Evolutionary conservation across 495 filamentous ascomycete species (phyloP), one percentile per base, ranked within the genome.

Genomic region (Annulohypoxylon maeteangense): DNA sequence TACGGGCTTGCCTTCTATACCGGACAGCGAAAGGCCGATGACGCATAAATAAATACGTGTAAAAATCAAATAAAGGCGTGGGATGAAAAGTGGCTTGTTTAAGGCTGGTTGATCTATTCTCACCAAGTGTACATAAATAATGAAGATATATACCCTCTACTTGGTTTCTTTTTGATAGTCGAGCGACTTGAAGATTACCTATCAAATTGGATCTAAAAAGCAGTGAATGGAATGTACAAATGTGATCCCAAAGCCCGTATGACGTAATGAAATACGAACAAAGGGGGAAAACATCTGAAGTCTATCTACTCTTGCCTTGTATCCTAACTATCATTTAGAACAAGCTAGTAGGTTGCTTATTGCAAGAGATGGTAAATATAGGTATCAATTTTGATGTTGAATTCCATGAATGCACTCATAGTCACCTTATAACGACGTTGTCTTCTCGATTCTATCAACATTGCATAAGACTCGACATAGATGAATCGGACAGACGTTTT

Each of bases 241-340:
- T 48, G 63, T 16, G 16, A 63, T 50, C 57, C 38, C 22, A 12
- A 29, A 54, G 25, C 32, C 40, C 7, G 6, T 20, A 66, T 61
- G 50, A 29, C 14, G 20, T 44, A 18, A 55, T 38, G 11, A 47
- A 23, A 22, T 47, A 14, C 1, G 58, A 16, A 27, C 6, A 27
- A 25, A 16, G 45, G n/a, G 67, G 29, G 40, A 72, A 71, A 45
- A 53, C 45, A 54, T 42, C 63, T 32, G 22, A 62, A 27, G 14
- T 88, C 79, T 44, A 42, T 91, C 75, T 92, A 80, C 90, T 90
- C 89, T 86, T 83, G 85, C 87, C 82, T 91, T 92, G 88, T 92
- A 91, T 91, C 90, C 87, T 88, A 79, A 73, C 77, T 78, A 82
- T 80, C 84, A 89, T 80, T 64, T 77, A 20, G 69, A 34, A 75